Base-by-base conservation (phyloP, 2,329 filamentous ascomycete genomes). In the Clonostachys sp. region DNA sequence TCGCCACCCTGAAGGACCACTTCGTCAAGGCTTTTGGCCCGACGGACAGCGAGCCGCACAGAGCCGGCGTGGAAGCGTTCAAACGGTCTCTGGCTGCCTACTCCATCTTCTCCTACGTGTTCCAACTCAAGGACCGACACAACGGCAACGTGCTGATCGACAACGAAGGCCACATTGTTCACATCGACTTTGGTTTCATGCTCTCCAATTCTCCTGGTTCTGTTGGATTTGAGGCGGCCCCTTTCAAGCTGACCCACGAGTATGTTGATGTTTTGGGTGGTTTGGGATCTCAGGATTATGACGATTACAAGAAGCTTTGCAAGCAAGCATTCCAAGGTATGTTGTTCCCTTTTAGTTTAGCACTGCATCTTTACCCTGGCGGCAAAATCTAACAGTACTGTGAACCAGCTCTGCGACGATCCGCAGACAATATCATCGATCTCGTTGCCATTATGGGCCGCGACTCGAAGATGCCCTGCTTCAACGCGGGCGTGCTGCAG, bases 161-260 rank as follows among this genome's bases (percentile, higher is more conserved):
- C 64, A 90, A 87, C 58, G 85, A 89, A 63, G 89, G 89, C 10
- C 89, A 94, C 61, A 91, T 92, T 48, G 84, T 94, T 51, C 89
- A 94, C 61, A 94, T 94, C 51, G 89, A 94, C 65, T 94, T 94
- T 64, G 89, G 89, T 47, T 94, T 94, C 63, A 92, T 94, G 87
- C 74, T 94, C 34, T 91, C 87, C 42, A 94, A 94, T 64, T 91
- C 87, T 2, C 89, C 89, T 0, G 89, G 89, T 1, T 87, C 84
- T 9, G 88, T 94, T 61, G 88, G 87, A 3, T 94, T 94, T 57
- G 89, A 94, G 67, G 89, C 89, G 13, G 89, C 89, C 5, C 89
- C 89, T 1, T 94, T 94, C 68, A 94, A 94, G 70, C 73, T 94
- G 24, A 91, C 89, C 2, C 82, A 91, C 53, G 89, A 94, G 60